Evolutionary conservation across 768 basidiomycete species (phyloP).

Genomic region (Podaxis sp.): DNA sequence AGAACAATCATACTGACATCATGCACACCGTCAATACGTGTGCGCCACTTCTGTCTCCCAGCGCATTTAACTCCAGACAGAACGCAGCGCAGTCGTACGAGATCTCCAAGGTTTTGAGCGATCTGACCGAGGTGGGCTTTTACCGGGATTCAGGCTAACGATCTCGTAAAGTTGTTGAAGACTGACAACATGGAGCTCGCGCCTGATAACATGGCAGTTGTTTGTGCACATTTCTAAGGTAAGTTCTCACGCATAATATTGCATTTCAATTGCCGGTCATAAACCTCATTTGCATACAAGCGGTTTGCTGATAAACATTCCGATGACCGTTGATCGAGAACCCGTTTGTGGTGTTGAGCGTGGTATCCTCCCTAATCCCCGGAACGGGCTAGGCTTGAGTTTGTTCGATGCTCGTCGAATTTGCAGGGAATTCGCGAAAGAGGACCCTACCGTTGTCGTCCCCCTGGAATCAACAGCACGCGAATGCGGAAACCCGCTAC

Average conservation of each 20-base stretch:
- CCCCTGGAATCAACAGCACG: no score
- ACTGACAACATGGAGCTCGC: conserved; percentile 53
- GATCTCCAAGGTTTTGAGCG: conserved; percentile 32
- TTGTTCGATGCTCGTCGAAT: conserved; percentile 43
- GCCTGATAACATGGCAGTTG: conserved; percentile 66
- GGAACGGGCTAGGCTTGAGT: conserved; percentile 50
- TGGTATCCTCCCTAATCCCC: conserved; percentile 43
- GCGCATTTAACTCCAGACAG: conserved; percentile 8
- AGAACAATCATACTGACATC: conserved; percentile 24
- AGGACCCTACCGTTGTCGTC: conserved; percentile 35
- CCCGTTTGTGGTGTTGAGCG: conserved; percentile 52
- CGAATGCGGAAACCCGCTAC: no score
- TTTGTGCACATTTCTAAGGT: conserved; percentile 79
- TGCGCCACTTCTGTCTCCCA: not conserved
- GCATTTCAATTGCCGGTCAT: not conserved
- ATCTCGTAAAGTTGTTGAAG: conserved; percentile 50
- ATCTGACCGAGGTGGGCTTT: conserved; percentile 39
- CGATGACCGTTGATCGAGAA: conserved; percentile 53
- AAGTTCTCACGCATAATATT: not conserved
- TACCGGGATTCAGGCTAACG: conserved; percentile 33
- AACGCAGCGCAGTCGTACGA: conserved; percentile 9
- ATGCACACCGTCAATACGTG: conserved; percentile 22
- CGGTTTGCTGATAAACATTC: conserved; percentile 56
- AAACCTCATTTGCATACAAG: conserved; percentile 51
- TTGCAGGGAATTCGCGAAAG: conserved; percentile 54